These are phyloP conservation scores for Cyclotella baltica DNA, from an alignment of 108 stramenopile species.

Conservation along the genomic window DNA sequence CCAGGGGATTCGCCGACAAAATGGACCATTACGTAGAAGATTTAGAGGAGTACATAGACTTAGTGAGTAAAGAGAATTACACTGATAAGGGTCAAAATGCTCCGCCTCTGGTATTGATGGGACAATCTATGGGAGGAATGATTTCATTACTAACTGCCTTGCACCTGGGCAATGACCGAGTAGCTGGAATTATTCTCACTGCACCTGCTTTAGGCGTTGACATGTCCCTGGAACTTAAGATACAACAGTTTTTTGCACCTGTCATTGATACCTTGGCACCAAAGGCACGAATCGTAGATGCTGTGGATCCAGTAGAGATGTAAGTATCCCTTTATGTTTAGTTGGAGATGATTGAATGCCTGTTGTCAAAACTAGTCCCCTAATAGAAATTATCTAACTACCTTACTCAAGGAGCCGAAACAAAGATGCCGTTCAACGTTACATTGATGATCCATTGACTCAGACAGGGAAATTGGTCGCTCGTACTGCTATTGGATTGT, in stretches of 20 bases:
- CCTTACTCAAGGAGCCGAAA: no score
- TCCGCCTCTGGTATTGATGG: conserved; percentile 42
- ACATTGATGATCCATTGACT: conserved; percentile 49
- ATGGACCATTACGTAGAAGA: conserved; percentile 46
- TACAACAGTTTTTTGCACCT: conserved; percentile 49
- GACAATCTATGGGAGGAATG: conserved; percentile 46
- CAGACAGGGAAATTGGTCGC: conserved; percentile 39
- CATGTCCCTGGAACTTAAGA: conserved; percentile 33
- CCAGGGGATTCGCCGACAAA: conserved; percentile 44
- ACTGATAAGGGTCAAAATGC: conserved; percentile 13
- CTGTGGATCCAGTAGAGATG: conserved; percentile 39
- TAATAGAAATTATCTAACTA: no score
- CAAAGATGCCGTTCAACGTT: conserved; percentile 33
- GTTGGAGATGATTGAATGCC: no score
- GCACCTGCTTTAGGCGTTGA: conserved; percentile 52
- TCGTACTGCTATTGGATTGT: conserved; percentile 33
- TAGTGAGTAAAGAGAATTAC: conserved; percentile 11
- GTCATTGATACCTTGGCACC: conserved; percentile 29
- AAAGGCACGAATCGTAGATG: conserved; percentile 49
- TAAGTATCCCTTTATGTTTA: no score
- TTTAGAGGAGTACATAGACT: conserved; percentile 24
- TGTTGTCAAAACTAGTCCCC: no score
- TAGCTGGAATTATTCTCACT: conserved; percentile 37
- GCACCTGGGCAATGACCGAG: conserved; percentile 23
- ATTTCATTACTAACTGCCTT: conserved; percentile 30